A percentile compares a stretch with the other conserved stretches of the same genome.
Evolutionary conservation across 2,329 filamentous ascomycete genomes (phyloP).

Genomic region (Aureobasidium lini): DNA sequence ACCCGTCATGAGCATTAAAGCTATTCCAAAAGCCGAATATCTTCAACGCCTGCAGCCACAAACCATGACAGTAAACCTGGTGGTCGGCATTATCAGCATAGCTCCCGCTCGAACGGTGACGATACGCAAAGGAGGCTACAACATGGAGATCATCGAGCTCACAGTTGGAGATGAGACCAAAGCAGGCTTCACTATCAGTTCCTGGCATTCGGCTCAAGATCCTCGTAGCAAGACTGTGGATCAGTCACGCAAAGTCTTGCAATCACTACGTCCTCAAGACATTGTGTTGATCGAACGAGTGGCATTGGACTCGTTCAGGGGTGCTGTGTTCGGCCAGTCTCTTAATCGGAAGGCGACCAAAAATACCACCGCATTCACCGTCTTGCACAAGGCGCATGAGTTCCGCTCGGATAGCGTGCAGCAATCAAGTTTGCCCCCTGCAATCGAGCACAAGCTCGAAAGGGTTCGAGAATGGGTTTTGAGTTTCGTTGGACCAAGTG

Average conservation of each 20-base stretch:
- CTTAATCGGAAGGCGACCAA: slow-evolving; percentile 64
- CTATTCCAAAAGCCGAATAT: slow-evolving; percentile 61
- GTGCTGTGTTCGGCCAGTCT: slow-evolving; percentile 77
- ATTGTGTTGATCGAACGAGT: slow-evolving; percentile 74
- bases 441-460: slow-evolving; percentile 12
- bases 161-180: slow-evolving; percentile 79
- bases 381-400: slow-evolving; percentile 13
- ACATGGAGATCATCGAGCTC: slow-evolving; percentile 64
- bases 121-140: slow-evolving; percentile 47
- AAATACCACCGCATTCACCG: slow-evolving; percentile 50
- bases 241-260: slow-evolving; percentile 30
- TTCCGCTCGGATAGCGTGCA: neutral
- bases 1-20: slow-evolving; percentile 56
- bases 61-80: slow-evolving; percentile 72
- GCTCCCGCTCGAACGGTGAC: slow-evolving; percentile 59
- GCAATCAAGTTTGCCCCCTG: neutral
- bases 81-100: slow-evolving; percentile 72
- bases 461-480: slow-evolving; percentile 16
- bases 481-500: slow-evolving; percentile 13
- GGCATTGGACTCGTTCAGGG: slow-evolving; percentile 65
- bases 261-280: slow-evolving; percentile 59
- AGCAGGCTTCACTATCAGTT: slow-evolving; percentile 71
- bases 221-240: slow-evolving; percentile 21
- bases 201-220: slow-evolving; percentile 59
- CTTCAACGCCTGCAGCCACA: slow-evolving; percentile 64